Percentiles rank a stretch among this genome's conserved stretches.
These are phyloP conservation scores for Plasmodium adleri DNA, from an alignment of 169 alveolate species.

Conservation along the genomic window DNA sequence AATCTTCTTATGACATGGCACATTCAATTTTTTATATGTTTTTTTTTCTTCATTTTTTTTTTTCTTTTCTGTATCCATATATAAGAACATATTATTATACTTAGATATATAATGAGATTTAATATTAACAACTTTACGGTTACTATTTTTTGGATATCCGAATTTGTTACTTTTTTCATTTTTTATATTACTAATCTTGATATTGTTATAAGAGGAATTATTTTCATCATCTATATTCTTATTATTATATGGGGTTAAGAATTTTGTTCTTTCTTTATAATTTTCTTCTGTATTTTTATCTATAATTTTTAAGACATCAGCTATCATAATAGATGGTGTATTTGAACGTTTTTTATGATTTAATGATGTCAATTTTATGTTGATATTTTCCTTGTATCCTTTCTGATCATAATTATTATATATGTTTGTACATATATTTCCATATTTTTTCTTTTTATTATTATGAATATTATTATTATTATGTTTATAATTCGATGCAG, in stretches of 20 bases:
- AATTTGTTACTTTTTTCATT: constrained; percentile 23
- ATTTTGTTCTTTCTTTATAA: constrained; percentile 6
- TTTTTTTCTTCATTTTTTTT: constrained; percentile 20
- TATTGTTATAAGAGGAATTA: neutral
- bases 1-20: constrained; percentile 5
- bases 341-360: constrained; percentile 12
- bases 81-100: constrained; percentile 18
- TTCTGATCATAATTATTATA: constrained; percentile 2
- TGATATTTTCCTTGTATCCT: constrained; percentile 13
- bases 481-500: neutral
- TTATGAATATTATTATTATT: neutral
- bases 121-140: constrained; percentile 18
- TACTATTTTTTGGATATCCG: constrained; percentile 20
- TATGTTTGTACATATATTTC: neutral
- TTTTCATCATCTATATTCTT: constrained; percentile 7
- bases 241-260: neutral
- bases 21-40: constrained; percentile 8
- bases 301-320: constrained; percentile 46
- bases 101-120: constrained; percentile 45
- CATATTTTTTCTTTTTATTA: neutral
- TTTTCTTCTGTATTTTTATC: constrained; percentile 28
- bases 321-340: constrained; percentile 12
- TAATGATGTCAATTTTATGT: constrained; percentile 25
- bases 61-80: neutral
- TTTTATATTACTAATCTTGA: neutral